A percentile compares a stretch with the other conserved stretches of the same genome.
Evolutionary conservation across 495 filamentous ascomycete genomes (phyloP).

Genomic region (Pyrenula aspistea): DNA sequence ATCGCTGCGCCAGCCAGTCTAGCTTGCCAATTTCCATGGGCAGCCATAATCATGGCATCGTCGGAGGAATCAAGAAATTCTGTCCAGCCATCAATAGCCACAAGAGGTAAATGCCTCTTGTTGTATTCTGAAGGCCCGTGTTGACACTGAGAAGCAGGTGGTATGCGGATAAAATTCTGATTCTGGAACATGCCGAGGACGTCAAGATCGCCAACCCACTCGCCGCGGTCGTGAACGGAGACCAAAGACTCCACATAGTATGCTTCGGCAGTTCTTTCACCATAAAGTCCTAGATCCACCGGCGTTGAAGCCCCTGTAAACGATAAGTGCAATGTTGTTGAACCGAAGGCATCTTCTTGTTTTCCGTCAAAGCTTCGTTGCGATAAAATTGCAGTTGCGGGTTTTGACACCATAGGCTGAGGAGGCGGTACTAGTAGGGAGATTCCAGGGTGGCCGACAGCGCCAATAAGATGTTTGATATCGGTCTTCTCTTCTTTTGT

Average conservation of each 20-base stretch:
- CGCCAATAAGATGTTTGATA: conserved; percentile 4
- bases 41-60: conserved; percentile 3
- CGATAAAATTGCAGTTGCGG: conserved; percentile 4
- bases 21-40: conserved; percentile 12
- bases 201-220: conserved; percentile 18
- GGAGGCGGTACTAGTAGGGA: conserved; percentile 8
- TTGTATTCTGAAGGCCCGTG: not conserved
- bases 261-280: conserved; percentile 2
- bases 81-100: conserved; percentile 12
- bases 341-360: conserved; percentile 5
- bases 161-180: not conserved
- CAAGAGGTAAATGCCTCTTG: not conserved
- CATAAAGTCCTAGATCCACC: not conserved
- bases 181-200: not conserved
- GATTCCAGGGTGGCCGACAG: conserved; percentile 10
- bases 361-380: conserved; percentile 9
- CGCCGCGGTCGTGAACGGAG: conserved; percentile 5
- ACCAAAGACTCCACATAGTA: conserved; percentile 6
- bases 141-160: not conserved
- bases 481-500: not conserved
- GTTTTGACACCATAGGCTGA: conserved; percentile 1
- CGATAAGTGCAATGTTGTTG: conserved; percentile 7
- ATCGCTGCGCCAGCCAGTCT: conserved; percentile 8
- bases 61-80: conserved; percentile 10
- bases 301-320: conserved; percentile 2